Percentiles rank a stretch among this genome's conserved stretches.
Evolutionary conservation across 2,329 filamentous ascomycete species (phyloP).

Genomic region (Phialophora chinensis): DNA sequence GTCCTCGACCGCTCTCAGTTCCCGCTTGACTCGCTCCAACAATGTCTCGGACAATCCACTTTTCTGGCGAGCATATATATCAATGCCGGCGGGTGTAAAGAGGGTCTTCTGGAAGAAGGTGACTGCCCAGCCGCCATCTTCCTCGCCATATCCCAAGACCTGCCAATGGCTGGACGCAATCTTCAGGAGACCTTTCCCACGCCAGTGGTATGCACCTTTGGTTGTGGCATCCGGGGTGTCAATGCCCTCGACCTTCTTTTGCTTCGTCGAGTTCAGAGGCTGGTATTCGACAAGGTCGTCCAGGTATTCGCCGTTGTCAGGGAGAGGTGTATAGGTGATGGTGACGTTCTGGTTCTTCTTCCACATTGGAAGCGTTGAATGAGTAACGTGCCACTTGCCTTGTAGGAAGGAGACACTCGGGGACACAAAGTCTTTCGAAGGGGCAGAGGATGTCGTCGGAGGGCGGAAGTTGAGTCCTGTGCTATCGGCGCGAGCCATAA

Average conservation of each 20-base stretch:
- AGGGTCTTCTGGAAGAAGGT: slow-evolving; percentile 84
- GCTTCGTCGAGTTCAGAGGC: slow-evolving; percentile 55
- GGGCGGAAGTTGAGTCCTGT: slow-evolving; percentile 48
- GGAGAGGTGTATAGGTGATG: slow-evolving; percentile 72
- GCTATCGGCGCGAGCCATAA: slow-evolving; percentile 9
- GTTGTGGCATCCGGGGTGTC: slow-evolving; percentile 58
- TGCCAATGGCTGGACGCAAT: slow-evolving; percentile 81
- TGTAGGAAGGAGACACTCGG: slow-evolving; percentile 66
- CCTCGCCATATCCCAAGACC: slow-evolving; percentile 72
- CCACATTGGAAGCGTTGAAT: slow-evolving; percentile 82
- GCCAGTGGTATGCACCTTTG: slow-evolving; percentile 70
- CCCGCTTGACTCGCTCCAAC: slow-evolving; percentile 62
- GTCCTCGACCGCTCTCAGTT: slow-evolving; percentile 59
- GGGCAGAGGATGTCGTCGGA: slow-evolving; percentile 47
- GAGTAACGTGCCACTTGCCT: slow-evolving; percentile 74
- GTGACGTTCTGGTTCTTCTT: slow-evolving; percentile 76
- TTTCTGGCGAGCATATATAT: slow-evolving; percentile 72
- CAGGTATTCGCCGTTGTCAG: slow-evolving; percentile 54
- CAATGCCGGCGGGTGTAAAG: slow-evolving; percentile 81
- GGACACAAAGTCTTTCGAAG: slow-evolving; percentile 33
- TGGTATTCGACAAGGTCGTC: slow-evolving; percentile 78
- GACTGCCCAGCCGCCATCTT: slow-evolving; percentile 67
- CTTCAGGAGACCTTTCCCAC: slow-evolving; percentile 75
- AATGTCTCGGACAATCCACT: slow-evolving; percentile 66
- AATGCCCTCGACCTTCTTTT: slow-evolving; percentile 69